These are phyloP conservation scores for Gnaphalium uliginosum DNA, from an alignment of 129 eudicot genomes.

Conservation along the genomic window DNA sequence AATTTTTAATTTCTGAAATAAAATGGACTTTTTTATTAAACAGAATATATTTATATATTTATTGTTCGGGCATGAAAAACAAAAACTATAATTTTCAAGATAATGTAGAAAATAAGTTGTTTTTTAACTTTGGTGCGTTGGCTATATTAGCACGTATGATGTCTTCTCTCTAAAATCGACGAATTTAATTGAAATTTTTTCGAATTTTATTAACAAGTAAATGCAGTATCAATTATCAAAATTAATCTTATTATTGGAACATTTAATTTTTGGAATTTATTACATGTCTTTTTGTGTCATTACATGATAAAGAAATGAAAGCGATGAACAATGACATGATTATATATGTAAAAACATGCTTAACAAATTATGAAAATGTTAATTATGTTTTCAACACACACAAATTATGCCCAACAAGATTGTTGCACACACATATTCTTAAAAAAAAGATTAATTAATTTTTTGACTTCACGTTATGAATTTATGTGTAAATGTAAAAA, in stretches of 20 bases:
- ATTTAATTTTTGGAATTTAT: conserved; percentile 14
- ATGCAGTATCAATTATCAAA: too few species aligned
- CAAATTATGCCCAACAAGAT: too few species aligned
- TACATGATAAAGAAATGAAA: not conserved
- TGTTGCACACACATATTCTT: too few species aligned
- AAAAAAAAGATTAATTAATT: too few species aligned
- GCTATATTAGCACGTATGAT: conserved; percentile 29
- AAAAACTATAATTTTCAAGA: conserved; percentile 9
- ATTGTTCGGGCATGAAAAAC: conserved; percentile 6
- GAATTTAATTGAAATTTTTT: conserved; percentile 4
- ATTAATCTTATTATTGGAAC: conserved; percentile 15
- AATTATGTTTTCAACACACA: too few species aligned
- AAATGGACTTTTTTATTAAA: too few species aligned
- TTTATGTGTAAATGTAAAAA: too few species aligned
- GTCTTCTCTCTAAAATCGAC: conserved; percentile 9
- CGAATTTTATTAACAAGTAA: not conserved
- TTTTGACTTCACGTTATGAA: too few species aligned
- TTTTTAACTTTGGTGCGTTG: conserved; percentile 29
- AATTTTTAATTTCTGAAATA: too few species aligned
- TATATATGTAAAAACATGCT: not conserved
- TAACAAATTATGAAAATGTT: not conserved
- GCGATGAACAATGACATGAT: too few species aligned
- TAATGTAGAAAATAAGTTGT: conserved; percentile 7
- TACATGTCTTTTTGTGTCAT: conserved; percentile 15
- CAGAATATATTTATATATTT: not conserved